These are phyloP conservation scores for Collybia sordida DNA, from an alignment of 768 basidiomycete species.

Conservation along the genomic window DNA sequence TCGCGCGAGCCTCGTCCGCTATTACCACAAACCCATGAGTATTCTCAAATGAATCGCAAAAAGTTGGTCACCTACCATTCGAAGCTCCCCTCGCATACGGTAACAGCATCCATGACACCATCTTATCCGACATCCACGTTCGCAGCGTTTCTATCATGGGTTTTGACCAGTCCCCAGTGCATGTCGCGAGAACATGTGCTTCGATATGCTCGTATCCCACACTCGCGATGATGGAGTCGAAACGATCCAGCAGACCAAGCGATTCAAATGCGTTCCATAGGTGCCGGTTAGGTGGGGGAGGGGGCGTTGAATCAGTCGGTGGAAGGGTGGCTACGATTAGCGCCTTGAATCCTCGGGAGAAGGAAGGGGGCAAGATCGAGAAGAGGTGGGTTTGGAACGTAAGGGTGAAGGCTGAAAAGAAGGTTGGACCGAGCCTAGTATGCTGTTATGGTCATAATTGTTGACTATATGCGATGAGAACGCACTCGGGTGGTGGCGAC, in stretches of 20 bases:
- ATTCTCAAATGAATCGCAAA: neutral
- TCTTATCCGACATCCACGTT: conserved; percentile 75
- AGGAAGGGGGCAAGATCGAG: conserved; percentile 66
- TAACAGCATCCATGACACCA: conserved; percentile 83
- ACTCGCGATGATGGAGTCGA: conserved; percentile 78
- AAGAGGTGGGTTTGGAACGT: conserved; percentile 76
- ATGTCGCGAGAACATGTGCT: conserved; percentile 61
- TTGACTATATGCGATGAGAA: conserved; percentile 1
- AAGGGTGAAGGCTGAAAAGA: conserved; percentile 61
- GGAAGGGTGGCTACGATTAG: conserved; percentile 63
- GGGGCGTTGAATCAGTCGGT: conserved; percentile 19
- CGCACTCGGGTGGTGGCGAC: conserved; percentile 66
- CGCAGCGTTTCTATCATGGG: conserved; percentile 62
- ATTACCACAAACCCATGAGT: conserved; percentile 7
- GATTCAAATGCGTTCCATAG: conserved; percentile 65
- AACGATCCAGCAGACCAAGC: conserved; percentile 78
- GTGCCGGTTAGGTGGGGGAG: conserved; percentile 18
- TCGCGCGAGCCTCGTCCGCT: conserved; percentile 70
- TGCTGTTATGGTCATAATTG: conserved; percentile 4
- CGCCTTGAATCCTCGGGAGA: conserved; percentile 65
- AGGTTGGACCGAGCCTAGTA: conserved; percentile 59
- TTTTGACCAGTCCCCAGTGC: conserved; percentile 67
- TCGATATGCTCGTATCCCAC: conserved; percentile 90
- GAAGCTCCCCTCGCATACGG: conserved; percentile 72
- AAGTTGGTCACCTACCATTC: conserved; percentile 39